Conservation (phyloP, 2,329 filamentous ascomycete species). For the Tolypocladium pustulatum region DNA sequence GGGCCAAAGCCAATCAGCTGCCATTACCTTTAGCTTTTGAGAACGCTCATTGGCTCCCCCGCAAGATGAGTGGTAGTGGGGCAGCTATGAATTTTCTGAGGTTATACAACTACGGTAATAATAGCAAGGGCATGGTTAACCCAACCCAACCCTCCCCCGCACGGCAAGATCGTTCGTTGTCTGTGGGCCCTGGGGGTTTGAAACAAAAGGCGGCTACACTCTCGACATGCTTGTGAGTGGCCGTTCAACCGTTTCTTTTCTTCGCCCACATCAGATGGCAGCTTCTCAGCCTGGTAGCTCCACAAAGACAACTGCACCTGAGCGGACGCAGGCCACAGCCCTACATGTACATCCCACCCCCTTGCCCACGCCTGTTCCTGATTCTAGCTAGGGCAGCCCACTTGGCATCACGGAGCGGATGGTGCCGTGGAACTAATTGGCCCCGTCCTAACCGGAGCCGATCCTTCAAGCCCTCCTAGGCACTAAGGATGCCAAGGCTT, state of each 20-base stretch:
- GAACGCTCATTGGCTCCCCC: too few species aligned
- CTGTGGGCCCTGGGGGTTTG: background rate
- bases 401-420: background rate
- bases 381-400: background rate
- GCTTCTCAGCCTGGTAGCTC: background rate
- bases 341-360: background rate
- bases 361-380: background rate
- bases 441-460: background rate
- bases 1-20: too few species aligned
- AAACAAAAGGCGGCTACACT: background rate
- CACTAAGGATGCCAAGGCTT: background rate
- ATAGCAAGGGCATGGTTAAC: too few species aligned
- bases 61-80: too few species aligned
- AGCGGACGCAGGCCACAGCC: background rate
- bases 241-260: background rate
- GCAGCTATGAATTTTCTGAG: too few species aligned
- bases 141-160: background rate
- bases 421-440: background rate
- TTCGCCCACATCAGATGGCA: background rate
- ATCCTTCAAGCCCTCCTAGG: background rate
- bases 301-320: background rate
- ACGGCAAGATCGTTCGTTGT: background rate
- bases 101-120: too few species aligned
- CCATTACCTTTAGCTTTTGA: too few species aligned
- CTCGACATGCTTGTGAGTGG: background rate